Base-by-base conservation (phyloP, 805 yeast genomes). In the Hanseniaspora nectarophila region DNA sequence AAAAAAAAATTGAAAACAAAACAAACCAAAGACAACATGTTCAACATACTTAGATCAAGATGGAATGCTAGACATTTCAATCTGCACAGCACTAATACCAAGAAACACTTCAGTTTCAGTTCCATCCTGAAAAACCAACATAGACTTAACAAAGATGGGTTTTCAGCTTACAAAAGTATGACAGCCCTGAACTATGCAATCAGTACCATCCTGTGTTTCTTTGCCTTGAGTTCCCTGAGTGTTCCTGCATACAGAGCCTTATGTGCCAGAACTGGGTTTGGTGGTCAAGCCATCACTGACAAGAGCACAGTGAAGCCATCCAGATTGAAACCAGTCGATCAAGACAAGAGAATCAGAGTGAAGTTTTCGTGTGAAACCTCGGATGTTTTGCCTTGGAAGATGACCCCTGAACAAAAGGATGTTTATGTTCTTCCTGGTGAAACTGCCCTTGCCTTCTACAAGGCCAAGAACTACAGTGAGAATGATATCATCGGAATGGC, bases 401-500 rank as follows among this genome's bases (percentile, higher is more conserved):
- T 92, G 68, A 77, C 80, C 18, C 98, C 98, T 12, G 90, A 87
- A 66, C 98, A 92, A 63, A 73, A 90, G 56, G 95, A 89, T 65
- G 97, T 92, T 1, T 79, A 80, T 59, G 83, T 92, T 21, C 80
- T 87, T 9, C 98, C 98, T 0, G 98, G 98, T 21, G 98, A 92
- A 67, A 92, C 98, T 2, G 98, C 98, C 0, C 71, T 92, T 55
- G 97, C 95, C 0, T 92, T 92, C 64, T 92, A 87, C 70, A 84
- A 81, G 65, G 98, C 98, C 23, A 85, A 81, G 66, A 92, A 92
- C 63, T 71, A 71, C 55, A 78, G 95, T 42, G 81, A 82, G 55
- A 85, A 85, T 60, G 97, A 92, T 64, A 85, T 92, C 42, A 86
- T 92, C 50, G 98, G 98, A 7, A 92, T 92, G 95, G 98, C 98